A percentile compares a stretch with the other conserved stretches of the same genome.
Conservation (phyloP, 495 filamentous ascomycete genomes). For the Tuber microsphaerosporum region DNA sequence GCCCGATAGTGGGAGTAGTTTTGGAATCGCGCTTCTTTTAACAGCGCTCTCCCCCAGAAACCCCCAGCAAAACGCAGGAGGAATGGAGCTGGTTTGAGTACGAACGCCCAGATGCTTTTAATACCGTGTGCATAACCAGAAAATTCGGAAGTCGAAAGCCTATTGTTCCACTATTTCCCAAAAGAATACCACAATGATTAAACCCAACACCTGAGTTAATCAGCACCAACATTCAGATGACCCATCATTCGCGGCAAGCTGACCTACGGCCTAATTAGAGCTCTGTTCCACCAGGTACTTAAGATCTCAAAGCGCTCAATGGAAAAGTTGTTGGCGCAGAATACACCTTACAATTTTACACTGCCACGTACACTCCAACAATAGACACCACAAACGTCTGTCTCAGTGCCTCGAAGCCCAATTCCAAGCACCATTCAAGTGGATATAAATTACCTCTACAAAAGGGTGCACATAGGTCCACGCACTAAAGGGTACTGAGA, state of each 20-base stretch:
- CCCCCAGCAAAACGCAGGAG: not conserved
- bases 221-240: not conserved
- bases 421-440: not conserved
- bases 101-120: not conserved
- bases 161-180: not conserved
- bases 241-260: not conserved
- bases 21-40: not conserved
- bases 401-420: not conserved
- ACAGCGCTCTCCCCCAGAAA: not conserved
- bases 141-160: not conserved
- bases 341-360: not conserved
- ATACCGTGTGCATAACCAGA: not conserved
- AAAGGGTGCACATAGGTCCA: not conserved
- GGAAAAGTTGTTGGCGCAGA: not conserved
- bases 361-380: not conserved
- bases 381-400: not conserved
- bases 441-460: not conserved
- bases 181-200: not conserved
- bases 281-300: not conserved
- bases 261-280: not conserved
- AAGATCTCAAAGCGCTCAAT: not conserved
- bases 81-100: not conserved
- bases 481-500: not conserved
- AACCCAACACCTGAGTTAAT: not conserved
- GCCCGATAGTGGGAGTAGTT: not conserved